These are phyloP conservation scores for Penicillium sp. DNA, from an alignment of 2,329 filamentous ascomycete species.

Conservation along the genomic window DNA sequence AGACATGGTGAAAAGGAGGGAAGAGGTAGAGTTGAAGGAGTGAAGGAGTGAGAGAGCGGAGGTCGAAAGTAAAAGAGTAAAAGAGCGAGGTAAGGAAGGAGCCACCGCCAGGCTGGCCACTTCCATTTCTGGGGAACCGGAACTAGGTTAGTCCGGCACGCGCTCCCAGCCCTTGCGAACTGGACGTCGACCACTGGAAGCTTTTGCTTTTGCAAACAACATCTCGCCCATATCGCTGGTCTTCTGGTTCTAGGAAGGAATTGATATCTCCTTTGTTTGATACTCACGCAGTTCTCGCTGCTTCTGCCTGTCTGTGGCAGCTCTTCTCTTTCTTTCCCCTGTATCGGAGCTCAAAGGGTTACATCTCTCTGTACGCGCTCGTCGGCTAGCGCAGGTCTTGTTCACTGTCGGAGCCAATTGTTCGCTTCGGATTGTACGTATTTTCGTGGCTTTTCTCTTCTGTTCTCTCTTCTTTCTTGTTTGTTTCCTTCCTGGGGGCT, in stretches of 20 bases:
- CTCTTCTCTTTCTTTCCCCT: conserved; percentile 14
- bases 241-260: background rate
- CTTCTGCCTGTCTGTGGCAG: conserved; percentile 19
- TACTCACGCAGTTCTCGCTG: conserved; percentile 7
- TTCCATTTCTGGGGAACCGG: conserved; percentile 15
- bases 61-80: background rate
- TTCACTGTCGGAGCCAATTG: conserved; percentile 17
- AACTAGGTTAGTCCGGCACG: background rate
- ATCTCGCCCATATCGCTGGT: conserved; percentile 1
- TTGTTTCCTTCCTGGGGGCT: conserved; percentile 1
- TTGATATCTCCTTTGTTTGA: conserved; percentile 9
- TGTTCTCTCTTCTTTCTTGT: conserved; percentile 17
- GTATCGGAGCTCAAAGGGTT: conserved; percentile 11
- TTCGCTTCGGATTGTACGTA: conserved; percentile 47
- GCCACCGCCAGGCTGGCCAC: conserved; percentile 9
- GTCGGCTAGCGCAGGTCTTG: conserved; percentile 15
- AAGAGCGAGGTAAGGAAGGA: conserved; percentile 8
- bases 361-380: conserved; percentile 21
- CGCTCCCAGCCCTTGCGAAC: background rate
- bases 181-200: background rate
- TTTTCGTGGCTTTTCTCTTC: conserved; percentile 34
- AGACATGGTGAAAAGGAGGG: conserved; percentile 53
- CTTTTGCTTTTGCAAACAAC: no score
- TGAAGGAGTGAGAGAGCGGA: background rate
- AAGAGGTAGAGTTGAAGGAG: conserved; percentile 1